Percentiles rank a stretch among this genome's conserved stretches.
These are phyloP conservation scores for Coemansia sp. DNA, from an alignment of 192 early-diverging fungal genomes.

Conservation along the genomic window DNA sequence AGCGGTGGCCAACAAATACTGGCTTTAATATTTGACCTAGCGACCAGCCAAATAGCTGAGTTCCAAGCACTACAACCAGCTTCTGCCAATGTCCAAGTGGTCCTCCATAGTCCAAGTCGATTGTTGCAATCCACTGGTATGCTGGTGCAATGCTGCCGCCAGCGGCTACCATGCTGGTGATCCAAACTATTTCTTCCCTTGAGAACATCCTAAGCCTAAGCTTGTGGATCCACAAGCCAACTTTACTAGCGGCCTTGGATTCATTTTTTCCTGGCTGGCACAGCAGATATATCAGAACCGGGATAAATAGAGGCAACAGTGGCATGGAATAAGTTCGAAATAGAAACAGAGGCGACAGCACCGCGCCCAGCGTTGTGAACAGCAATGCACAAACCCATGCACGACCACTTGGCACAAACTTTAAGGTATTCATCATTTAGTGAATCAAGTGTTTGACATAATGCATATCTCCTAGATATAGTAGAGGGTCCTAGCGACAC, in stretches of 20 bases:
- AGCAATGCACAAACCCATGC: slow-evolving; percentile 40
- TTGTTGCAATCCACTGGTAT: slow-evolving; percentile 50
- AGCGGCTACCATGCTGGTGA: slow-evolving; percentile 48
- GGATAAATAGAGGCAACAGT: slow-evolving; percentile 38
- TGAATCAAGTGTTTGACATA: background rate
- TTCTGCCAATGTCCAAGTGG: slow-evolving; percentile 37
- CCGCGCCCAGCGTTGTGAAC: slow-evolving; percentile 30
- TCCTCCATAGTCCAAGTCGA: slow-evolving; percentile 42
- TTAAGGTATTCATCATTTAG: background rate
- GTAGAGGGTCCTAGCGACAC: too few relatives aligned
- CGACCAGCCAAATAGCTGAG: slow-evolving; percentile 51
- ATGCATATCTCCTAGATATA: background rate
- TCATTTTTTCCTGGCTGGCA: slow-evolving; percentile 12
- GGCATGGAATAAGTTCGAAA: slow-evolving; percentile 50
- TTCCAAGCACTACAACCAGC: slow-evolving; percentile 30
- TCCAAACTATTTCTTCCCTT: slow-evolving; percentile 47
- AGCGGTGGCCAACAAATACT: slow-evolving; percentile 33
- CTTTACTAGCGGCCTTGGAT: background rate
- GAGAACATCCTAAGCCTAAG: slow-evolving; percentile 11
- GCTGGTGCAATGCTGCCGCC: slow-evolving; percentile 51
- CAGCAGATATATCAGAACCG: slow-evolving; percentile 38
- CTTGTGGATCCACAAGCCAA: background rate
- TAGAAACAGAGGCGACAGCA: slow-evolving; percentile 43
- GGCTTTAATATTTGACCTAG: slow-evolving; percentile 40
- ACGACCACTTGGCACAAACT: slow-evolving; percentile 27